Evolutionary conservation across 495 filamentous ascomycete genomes (phyloP), one percentile per base, ranked within the genome.

Genomic region (Neurospora pannonica): DNA sequence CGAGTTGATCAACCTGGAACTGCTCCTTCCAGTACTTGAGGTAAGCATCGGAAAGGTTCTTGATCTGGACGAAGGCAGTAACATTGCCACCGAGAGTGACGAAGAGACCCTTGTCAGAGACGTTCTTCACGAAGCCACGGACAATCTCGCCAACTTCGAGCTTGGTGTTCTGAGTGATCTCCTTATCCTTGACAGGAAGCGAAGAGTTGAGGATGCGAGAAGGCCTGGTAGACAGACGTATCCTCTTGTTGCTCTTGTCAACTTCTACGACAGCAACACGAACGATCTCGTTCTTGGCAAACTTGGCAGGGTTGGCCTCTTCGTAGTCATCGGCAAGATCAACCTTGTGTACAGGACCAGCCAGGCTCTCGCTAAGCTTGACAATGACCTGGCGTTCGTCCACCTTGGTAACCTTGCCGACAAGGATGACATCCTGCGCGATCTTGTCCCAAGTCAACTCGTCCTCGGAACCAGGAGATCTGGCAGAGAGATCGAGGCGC

Each of bases 1-100:
- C 93, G 21, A 99, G 86, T 81, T 98, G 94, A 78, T 94, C 93
- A 40, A 92, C 82, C 75, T 95, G 88, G 84, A 94, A 97, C 19
- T 88, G 82, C n/a, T 91, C 87, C 84, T 97, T 97, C 96, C 96
- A 99, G 70, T 98, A 93, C 82, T 98, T 98, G 77, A 98, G 85
- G 79, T 89, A 98, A 5, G 88, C 88, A 79, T 99, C 95, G 0
- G 95, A 97, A 21, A 98, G 89, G 78, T 98, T 94, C 13, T 91
- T 91, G 70, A 98, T 89, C 75, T 90, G 90, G 38, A 95, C 90
- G 80, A 92, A 92, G 5, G 91, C 95, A 38, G 89, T 92, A n/a
- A 97, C 84, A 73, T 91, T 89, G 36, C 90, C 90, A 37, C 93
- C 93, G 6, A 99, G 84, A 69, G 89, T 84, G 39, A 99, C 88